Conservation (phyloP, 1,139 yeast species). For the Diutina scorzettiae region DNA sequence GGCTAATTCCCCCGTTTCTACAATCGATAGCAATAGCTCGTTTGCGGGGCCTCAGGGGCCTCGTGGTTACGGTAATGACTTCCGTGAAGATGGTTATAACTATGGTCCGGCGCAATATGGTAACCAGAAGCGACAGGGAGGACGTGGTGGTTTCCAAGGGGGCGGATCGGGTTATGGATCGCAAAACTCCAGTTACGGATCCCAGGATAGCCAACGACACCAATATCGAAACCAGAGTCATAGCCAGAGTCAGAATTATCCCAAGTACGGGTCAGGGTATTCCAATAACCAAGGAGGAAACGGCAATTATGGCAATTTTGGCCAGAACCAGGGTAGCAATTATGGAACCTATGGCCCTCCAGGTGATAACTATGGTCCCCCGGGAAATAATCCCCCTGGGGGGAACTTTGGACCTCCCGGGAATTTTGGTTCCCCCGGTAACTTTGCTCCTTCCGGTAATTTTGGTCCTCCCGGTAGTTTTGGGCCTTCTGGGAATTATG, state of each 20-base stretch:
- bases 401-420: no score
- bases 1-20: background rate
- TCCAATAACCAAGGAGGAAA: background rate
- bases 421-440: background rate
- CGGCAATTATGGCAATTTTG: background rate
- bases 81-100: background rate
- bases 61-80: background rate
- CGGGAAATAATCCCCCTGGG: no score
- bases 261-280: no score
- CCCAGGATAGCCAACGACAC: background rate
- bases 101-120: background rate
- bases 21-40: slow-evolving; percentile 10
- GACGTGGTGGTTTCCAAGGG: background rate
- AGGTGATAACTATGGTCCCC: no score
- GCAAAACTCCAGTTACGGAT: background rate
- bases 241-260: no score
- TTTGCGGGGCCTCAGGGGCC: background rate
- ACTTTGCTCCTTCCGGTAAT: background rate
- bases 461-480: background rate
- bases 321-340: background rate
- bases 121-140: background rate
- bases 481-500: background rate
- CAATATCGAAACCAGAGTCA: background rate
- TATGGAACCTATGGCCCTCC: background rate
- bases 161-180: background rate